Evolutionary conservation across 495 filamentous ascomycete genomes (phyloP).

Genomic region (Rhypophila decipiens): DNA sequence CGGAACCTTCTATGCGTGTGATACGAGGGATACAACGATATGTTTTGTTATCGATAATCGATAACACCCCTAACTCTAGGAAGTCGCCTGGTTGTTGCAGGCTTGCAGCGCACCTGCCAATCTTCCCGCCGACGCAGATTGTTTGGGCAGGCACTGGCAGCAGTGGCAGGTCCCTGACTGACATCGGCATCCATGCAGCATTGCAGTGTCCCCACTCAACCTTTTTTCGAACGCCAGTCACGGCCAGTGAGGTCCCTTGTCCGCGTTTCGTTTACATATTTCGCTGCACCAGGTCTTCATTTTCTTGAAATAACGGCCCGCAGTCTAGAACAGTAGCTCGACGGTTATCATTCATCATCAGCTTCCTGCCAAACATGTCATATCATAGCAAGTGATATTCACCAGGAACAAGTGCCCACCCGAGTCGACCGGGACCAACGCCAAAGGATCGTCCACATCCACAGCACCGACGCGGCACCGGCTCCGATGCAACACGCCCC

Average conservation of each 20-base stretch:
- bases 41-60: too few relatives aligned
- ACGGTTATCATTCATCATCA: too few relatives aligned
- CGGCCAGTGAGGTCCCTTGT: background rate
- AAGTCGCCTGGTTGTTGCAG: too few relatives aligned
- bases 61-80: too few relatives aligned
- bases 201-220: background rate
- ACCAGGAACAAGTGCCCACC: background rate
- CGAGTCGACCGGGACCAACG: background rate
- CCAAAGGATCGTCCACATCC: too few relatives aligned
- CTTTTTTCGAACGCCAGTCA: background rate
- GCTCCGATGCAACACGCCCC: slow-evolving; percentile 12
- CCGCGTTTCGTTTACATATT: too few relatives aligned
- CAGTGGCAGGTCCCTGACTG: background rate
- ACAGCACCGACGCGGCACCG: background rate
- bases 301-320: slow-evolving; percentile 12
- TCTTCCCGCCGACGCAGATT: background rate
- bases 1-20: background rate
- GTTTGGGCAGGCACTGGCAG: background rate
- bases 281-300: background rate
- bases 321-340: slow-evolving; percentile 3
- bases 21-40: background rate
- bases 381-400: background rate
- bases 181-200: background rate
- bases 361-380: background rate
- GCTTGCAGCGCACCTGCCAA: background rate